These are phyloP conservation scores for Carex myosuroides DNA, from an alignment of 176 grass and related monocot species.

Conservation along the genomic window DNA sequence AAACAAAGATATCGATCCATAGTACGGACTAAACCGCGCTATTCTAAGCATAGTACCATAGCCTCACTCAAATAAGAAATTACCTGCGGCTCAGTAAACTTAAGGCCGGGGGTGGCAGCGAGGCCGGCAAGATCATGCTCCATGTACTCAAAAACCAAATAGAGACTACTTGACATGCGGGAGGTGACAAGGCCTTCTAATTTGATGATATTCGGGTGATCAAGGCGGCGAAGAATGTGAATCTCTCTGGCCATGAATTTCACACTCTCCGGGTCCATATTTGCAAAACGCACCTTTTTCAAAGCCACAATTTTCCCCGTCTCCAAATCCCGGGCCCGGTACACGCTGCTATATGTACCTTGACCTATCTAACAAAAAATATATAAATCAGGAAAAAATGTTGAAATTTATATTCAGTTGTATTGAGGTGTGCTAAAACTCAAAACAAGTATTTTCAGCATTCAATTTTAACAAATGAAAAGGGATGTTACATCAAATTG, in stretches of 20 bases:
- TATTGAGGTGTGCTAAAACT: background rate
- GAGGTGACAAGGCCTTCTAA: conserved; percentile 96
- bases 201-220: conserved; percentile 90
- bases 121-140: conserved; percentile 91
- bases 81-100: conserved; percentile 93
- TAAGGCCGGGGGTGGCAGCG: conserved; percentile 76
- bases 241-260: conserved; percentile 99
- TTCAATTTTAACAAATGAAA: background rate
- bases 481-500: background rate
- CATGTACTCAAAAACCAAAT: conserved; percentile 99
- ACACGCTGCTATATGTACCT: conserved; percentile 96
- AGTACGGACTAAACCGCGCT: no score
- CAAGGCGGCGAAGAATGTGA: conserved; percentile 84
- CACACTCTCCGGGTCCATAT: conserved; percentile 90
- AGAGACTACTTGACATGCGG: conserved; percentile 80
- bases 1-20: no score
- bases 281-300: conserved; percentile 96
- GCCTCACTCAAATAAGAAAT: background rate
- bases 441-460: background rate
- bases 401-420: background rate
- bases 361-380: conserved; percentile 80
- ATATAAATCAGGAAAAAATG: conserved; percentile 11
- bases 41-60: no score
- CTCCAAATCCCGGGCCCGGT: conserved; percentile 91
- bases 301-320: conserved; percentile 88